Evolutionary conservation across 1,139 yeast genomes (phyloP), one percentile per base, ranked within the genome.

Genomic region (Geotrichum macrosporum): DNA sequence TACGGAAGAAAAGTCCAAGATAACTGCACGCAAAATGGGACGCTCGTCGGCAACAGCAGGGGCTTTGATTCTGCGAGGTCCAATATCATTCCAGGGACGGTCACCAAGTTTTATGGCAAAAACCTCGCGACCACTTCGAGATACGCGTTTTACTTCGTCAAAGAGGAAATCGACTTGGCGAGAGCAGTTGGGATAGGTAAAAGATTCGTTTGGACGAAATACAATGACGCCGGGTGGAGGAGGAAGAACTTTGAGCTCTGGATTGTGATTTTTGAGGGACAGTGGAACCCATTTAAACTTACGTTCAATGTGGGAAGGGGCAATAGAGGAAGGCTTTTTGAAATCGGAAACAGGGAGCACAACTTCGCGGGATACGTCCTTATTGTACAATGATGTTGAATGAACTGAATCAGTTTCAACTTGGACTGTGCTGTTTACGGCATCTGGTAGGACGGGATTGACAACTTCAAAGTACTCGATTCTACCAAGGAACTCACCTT

Each of bases 181-280:
- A 0, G 95, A 81, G 44, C 84, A 75, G 63, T 88, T 88, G 44
- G 95, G 81, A 66, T 87, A 88, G 1, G 85, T 77, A 66, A 85
- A 84, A 8, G 88, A 72, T 59, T 88, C 96, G 32, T 80, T 70
- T 41, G 94, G 86, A 59, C 94, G 77, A 71, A 83, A 88, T 4
- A 88, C 95, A 51, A 88, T 60, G 13, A 88, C 89, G 20, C 96
- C 96, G 1, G 92, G 88, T 31, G 96, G 96, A 16, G 97, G 95
- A 2, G 88, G 84, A 29, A 65, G 65, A 6, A 89, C 77, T 2
- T 68, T 62, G 24, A 87, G 67, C 22, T 74, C 76, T 3, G 75
- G 68, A 62, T 88, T 85, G 52, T 85, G 62, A 55, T 73, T 72
- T 29, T 69, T 68, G 50, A 77, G 75, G 39, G 76, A 70, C 47